Conservation (phyloP, 768 basidiomycete genomes). For the Mycena rebaudengoi region DNA sequence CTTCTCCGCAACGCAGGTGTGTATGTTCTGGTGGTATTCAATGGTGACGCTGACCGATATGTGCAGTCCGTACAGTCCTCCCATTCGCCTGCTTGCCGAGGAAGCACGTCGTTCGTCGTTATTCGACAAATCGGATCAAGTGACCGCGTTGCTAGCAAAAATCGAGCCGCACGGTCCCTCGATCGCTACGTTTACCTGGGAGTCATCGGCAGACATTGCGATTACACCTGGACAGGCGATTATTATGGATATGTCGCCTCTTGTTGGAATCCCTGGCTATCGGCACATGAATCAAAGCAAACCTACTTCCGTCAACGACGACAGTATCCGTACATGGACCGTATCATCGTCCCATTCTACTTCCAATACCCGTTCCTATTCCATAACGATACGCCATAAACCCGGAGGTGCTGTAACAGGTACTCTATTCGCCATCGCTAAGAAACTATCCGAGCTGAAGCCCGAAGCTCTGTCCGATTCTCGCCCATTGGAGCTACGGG, state of each 20-base stretch:
- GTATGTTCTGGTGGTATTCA: background rate
- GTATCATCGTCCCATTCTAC: conserved; percentile 49
- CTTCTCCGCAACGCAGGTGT: conserved; percentile 33
- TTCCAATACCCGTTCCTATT: conserved; percentile 38
- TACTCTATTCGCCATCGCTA: conserved; percentile 58
- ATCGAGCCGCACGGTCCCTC: conserved; percentile 54
- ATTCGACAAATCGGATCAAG: conserved; percentile 37
- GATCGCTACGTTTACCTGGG: conserved; percentile 66
- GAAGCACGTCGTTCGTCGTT: conserved; percentile 43
- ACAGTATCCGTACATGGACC: conserved; percentile 73
- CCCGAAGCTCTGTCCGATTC: conserved; percentile 53
- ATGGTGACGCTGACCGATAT: conserved; percentile 24
- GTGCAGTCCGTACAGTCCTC: conserved; percentile 66
- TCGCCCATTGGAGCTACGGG: conserved; percentile 46
- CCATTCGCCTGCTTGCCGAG: conserved; percentile 59
- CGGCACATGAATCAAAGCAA: conserved; percentile 59
- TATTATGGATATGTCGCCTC: conserved; percentile 60
- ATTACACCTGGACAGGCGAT: conserved; percentile 60
- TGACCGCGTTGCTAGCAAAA: conserved; percentile 45
- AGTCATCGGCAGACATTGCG: conserved; percentile 39
- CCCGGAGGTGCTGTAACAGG: conserved; percentile 63
- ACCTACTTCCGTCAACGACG: conserved; percentile 61
- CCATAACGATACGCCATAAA: conserved; percentile 65
- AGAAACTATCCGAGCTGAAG: conserved; percentile 47
- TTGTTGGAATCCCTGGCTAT: conserved; percentile 57